Evolutionary conservation across 108 stramenopile genomes (phyloP), one percentile per base, ranked within the genome.

Genomic region (Conticribra weissflogii): DNA sequence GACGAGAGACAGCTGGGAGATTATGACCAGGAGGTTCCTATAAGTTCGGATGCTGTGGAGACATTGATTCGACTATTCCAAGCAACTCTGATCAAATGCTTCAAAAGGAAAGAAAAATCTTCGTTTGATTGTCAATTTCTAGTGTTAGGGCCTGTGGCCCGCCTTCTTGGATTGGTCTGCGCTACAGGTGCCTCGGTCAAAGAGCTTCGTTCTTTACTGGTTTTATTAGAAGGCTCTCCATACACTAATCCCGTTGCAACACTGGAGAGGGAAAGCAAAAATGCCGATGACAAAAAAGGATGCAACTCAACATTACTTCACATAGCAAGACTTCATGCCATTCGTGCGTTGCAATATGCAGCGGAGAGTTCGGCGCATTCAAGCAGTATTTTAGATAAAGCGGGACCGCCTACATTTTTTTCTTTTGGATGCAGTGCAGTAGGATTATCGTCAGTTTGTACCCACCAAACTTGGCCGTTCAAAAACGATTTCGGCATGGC

Each of bases 401-500:
- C 78, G 17, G 77, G 78, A 18, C 88, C 85, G 12, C 57, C 59
- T 23, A 64, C 76, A 15, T 89, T 92, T 56, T 92, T 92, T 55
- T 82, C 83, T 1, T 88, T 89, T 66, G 71, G 74, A 1, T 27
- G 57, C 0, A 75, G 74, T 31, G 65, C 57, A 21, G 22, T 19
- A 8, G 68, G 87, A 53, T 76, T 74, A 23, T 79, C 79, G 24
- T 67, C 58, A 34, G 72, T 71, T 22, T 60, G 82, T 15, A 45
- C 45, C 3, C 27, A 52, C 19, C 58, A 75, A 32, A 24, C 83
- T 49, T 93, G 92, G 92, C 92, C 92, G 36, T 93, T 93, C 69
- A 85, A 79, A 47, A 74, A 86, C 65, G 85, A 90, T 54, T 93
- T 89, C 75, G 86, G 85, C 19, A 79, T 86, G 83, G 88, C 92